Conservation (phyloP, 257 asterid species). For the Lavandula angustifolia region DNA sequence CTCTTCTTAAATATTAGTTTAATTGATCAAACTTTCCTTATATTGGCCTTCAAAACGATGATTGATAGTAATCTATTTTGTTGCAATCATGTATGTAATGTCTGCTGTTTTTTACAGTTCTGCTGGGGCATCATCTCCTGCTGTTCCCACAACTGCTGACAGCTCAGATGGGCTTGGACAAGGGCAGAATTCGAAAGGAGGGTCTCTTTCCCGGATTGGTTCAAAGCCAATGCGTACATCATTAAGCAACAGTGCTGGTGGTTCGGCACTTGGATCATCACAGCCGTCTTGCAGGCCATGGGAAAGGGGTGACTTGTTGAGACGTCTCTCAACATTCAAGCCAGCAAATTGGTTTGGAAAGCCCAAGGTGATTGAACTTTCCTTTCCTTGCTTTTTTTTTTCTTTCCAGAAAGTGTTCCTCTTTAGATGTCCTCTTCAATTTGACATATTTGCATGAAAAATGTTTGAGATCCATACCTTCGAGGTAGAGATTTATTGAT, state of each 20-base stretch:
- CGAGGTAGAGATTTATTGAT: constrained; percentile 48
- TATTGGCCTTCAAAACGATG: constrained; percentile 22
- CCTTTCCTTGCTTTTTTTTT: constrained; percentile 25
- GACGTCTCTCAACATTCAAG: constrained; percentile 89
- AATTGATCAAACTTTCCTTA: constrained; percentile 12
- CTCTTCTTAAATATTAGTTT: constrained; percentile 19
- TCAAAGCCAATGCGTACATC: constrained; percentile 71
- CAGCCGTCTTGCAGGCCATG: constrained; percentile 99
- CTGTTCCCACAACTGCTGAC: constrained; percentile 81
- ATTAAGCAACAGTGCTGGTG: constrained; percentile 89
- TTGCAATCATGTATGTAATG: no score
- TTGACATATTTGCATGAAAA: constrained; percentile 5
- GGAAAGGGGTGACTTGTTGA: constrained; percentile 96
- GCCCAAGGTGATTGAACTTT: constrained; percentile 76
- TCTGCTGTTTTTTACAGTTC: constrained; percentile 83
- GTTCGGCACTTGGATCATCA: constrained; percentile 88
- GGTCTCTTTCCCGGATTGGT: constrained; percentile 76
- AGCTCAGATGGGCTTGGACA: constrained; percentile 78
- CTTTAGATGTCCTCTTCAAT: constrained; percentile 10
- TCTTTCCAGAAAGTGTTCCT: constrained; percentile 22
- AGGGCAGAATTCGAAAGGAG: constrained; percentile 83
- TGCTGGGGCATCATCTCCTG: constrained; percentile 97
- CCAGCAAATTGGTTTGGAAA: constrained; percentile 94
- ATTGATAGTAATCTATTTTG: not conserved
- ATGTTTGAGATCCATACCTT: constrained; percentile 5